phyloP scores from a whole-genome alignment of 2,329 filamentous ascomycete species.

The Phialemoniopsis sp. region DNA sequence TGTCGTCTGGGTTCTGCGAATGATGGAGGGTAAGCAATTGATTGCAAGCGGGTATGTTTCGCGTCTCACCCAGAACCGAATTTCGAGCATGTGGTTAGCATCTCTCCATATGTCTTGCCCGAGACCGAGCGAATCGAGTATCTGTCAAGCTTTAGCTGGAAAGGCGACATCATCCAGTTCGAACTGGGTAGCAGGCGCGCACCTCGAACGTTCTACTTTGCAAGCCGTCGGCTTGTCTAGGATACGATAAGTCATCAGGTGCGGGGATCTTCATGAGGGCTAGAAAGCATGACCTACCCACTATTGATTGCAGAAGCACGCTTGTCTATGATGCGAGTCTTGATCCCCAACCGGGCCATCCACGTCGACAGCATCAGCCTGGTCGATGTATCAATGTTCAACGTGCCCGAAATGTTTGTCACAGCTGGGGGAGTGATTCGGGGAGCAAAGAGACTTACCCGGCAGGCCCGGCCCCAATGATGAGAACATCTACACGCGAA shows the following conservation, averaged over 20 bases:
- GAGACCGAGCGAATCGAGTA: constrained; percentile 70
- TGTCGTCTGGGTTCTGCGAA: constrained; percentile 58
- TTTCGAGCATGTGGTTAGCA: constrained; percentile 59
- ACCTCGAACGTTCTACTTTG: neutral
- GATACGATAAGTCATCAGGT: too few species aligned
- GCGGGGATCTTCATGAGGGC: too few species aligned
- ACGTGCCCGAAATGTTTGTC: too few species aligned
- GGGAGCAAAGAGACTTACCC: too few species aligned
- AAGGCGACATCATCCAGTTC: too few species aligned
- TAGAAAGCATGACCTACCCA: neutral
- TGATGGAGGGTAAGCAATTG: neutral
- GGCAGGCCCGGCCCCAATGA: too few species aligned
- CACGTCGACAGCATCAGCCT: constrained; percentile 37
- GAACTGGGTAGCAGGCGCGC: too few species aligned
- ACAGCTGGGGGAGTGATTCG: too few species aligned
- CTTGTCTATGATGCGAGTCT: constrained; percentile 41
- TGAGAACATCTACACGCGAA: too few species aligned
- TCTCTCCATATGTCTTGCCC: constrained; percentile 61
- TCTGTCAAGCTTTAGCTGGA: constrained; percentile 44
- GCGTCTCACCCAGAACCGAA: neutral
- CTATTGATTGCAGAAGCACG: constrained; percentile 9
- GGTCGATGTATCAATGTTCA: too few species aligned
- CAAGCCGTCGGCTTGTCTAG: neutral
- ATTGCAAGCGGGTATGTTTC: neutral
- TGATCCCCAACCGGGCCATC: constrained; percentile 34